These are phyloP conservation scores for Diaporthe helianthi DNA, from an alignment of 2,329 filamentous ascomycete genomes.

Conservation along the genomic window DNA sequence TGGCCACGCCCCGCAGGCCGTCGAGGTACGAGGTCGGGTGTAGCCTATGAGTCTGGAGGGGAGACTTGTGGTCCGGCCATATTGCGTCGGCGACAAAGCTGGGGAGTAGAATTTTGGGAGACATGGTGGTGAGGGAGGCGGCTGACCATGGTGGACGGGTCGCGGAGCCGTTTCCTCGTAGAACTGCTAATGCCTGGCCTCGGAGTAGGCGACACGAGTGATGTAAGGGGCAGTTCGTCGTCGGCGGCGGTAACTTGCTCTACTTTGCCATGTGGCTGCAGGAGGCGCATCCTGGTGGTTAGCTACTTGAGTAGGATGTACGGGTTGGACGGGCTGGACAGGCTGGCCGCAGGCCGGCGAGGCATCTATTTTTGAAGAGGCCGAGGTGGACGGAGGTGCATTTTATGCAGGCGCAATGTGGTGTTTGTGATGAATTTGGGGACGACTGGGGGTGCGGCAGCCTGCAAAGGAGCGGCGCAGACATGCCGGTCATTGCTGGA, in stretches of 20 bases:
- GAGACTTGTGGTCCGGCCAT: slow-evolving; percentile 42
- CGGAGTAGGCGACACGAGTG: background rate
- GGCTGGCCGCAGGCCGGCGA: slow-evolving; percentile 13
- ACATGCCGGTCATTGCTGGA: background rate
- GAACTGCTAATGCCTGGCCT: background rate
- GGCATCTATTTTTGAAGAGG: slow-evolving; percentile 22
- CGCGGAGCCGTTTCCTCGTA: background rate
- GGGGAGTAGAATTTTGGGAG: slow-evolving; percentile 41
- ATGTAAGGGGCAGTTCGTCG: background rate
- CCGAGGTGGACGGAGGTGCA: slow-evolving; percentile 12
- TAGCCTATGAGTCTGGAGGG: slow-evolving; percentile 37
- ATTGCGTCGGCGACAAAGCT: slow-evolving; percentile 45
- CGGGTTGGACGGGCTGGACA: slow-evolving; percentile 1
- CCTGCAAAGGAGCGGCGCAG: slow-evolving; percentile 19
- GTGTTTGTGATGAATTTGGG: slow-evolving; percentile 9
- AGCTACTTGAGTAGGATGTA: too few relatives aligned
- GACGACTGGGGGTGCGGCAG: background rate
- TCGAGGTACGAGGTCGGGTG: slow-evolving; percentile 57
- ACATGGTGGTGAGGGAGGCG: slow-evolving; percentile 31
- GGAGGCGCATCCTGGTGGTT: slow-evolving; percentile 21
- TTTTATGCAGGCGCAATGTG: slow-evolving; percentile 22
- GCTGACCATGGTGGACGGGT: slow-evolving; percentile 26
- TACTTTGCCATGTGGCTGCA: slow-evolving; percentile 13
- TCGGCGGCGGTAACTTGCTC: background rate
- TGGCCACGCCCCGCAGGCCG: slow-evolving; percentile 57